Evolutionary conservation across 768 basidiomycete genomes (phyloP), one percentile per base, ranked within the genome.

Genomic region (Lactarius pseudohatsudake): DNA sequence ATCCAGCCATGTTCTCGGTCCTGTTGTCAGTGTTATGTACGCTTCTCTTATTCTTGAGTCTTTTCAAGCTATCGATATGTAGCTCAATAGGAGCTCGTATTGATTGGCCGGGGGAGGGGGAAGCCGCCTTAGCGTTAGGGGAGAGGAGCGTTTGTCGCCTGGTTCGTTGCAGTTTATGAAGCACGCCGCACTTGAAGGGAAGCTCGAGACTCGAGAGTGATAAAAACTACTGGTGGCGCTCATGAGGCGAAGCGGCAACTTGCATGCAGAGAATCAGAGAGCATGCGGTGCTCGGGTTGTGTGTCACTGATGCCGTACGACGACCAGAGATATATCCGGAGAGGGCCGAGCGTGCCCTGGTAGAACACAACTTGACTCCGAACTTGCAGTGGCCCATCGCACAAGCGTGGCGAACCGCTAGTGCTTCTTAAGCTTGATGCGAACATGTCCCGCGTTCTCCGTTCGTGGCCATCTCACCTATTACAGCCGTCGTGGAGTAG

Each of bases 341-440:
- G 22, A 5, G 47, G 47, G 47, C 20, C n/a, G 47, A 50, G 47
- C n/a, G 45, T n/a, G 36, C 36, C 36, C 36, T 36, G 36, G 10
- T 11, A 38, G 20, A 45, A 47, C 45, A 47, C 10, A 11, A 22
- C 45, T n/a, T n/a, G n/a, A 47, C 9, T 10, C 45, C 45, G n/a
- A 22, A 47, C 47, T 22, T 26, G 26, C 26, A 26, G 26, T 26
- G 26, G 26, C 26, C 47, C 47, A 47, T 41, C 13, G 28, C 32
- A 34, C 55, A 30, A 57, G 56, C 11, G 55, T 18, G 11, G 55
- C 30, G 30, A 34, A 34, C n/a, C 56, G 56, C 28, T 1, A 20
- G 55, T 43, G 61, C 18, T 32, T 30, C 65, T 50, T 36, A 32
- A 45, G 20, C 62, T 63, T 64, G 28, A 67, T 68, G 67, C 67